phyloP scores from a whole-genome alignment of 257 asterid species.

The Leonotis leonurus region DNA sequence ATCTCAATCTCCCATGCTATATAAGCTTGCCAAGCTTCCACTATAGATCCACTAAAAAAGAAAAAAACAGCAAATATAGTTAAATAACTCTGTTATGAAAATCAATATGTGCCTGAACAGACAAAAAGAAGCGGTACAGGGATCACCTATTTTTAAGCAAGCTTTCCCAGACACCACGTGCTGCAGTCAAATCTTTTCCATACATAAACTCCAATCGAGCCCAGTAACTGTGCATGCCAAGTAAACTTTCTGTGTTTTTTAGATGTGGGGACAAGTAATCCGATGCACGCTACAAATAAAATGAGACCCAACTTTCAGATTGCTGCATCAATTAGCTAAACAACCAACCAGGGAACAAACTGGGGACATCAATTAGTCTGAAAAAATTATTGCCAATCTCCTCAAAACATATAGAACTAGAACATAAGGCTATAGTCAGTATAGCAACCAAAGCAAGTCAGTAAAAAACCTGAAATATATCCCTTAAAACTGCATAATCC shows the following conservation, averaged over 20 bases:
- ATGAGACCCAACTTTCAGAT: background rate
- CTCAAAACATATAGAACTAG: background rate
- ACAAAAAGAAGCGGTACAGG: background rate
- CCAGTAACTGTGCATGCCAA: conserved; percentile 72
- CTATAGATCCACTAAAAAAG: conserved; percentile 71
- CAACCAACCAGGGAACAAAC: background rate
- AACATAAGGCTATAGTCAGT: background rate
- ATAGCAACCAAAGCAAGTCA: conserved; percentile 8
- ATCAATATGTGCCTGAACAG: background rate
- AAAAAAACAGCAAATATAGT: conserved; percentile 11
- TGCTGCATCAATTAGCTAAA: conserved; percentile 9
- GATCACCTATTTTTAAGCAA: conserved; percentile 68
- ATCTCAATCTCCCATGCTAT: conserved; percentile 67
- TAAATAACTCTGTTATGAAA: conserved; percentile 13
- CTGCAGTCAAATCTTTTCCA: conserved; percentile 74
- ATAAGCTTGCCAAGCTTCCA: conserved; percentile 83
- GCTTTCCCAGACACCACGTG: conserved; percentile 97
- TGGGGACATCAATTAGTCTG: background rate
- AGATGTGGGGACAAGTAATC: conserved; percentile 74
- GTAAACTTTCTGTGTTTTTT: conserved; percentile 50
- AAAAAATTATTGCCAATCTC: conserved; percentile 5
- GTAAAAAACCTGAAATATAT: conserved; percentile 60
- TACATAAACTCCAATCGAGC: conserved; percentile 63
- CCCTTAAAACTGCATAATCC: conserved; percentile 51
- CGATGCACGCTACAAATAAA: conserved; percentile 67